Evolutionary conservation across 2,329 filamentous ascomycete genomes (phyloP), one percentile per base, ranked within the genome.

Genomic region (Cadophora sp.): DNA sequence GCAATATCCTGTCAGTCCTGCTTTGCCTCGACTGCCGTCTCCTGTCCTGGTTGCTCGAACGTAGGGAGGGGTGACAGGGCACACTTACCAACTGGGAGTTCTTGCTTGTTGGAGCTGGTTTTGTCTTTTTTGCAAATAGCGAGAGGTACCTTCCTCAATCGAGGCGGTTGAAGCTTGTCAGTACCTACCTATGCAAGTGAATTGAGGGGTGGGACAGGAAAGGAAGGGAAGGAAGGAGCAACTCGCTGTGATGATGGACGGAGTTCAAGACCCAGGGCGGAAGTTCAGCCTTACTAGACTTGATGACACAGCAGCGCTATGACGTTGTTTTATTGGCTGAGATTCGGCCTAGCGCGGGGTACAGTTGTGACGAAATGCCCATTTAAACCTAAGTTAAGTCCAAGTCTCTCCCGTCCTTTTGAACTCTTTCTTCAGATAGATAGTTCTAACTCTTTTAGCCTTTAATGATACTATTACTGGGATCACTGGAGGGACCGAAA

Each of bases 261-360:
- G 13, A 18, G 43, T 3, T 6, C 43, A 8, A 45, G 43, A 20
- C 1, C n/a, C 43, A 45, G 14, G 47, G 36, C 58, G 33, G 58
- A 61, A 48, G 59, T 62, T 58, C 64, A 66, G 65, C 61, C 60
- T 67, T 61, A 36, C 36, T 2, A 4, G 53, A 36, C n/a, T 14
- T 14, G 53, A 58, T 55, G 50, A 55, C 50, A 55, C 24, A 55
- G 50, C 50, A 55, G 27, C 27, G 18, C 50, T n/a, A 14, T 16
- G 55, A 58, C 55, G 11, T 58, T 41, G 14, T 30, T 53, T 30
- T 13, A 53, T 30, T 30, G 20, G 27, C 20, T 30, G 22, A 1
- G 5, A 6, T 20, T 4, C 18, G 14, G 30, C 4, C 30, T n/a
- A 41, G 30, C 55, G 55, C 55, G 55, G 55, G 55, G 55, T 24